Conservation (phyloP, 2,329 filamentous ascomycete genomes). For the Ophiostoma montium region DNA sequence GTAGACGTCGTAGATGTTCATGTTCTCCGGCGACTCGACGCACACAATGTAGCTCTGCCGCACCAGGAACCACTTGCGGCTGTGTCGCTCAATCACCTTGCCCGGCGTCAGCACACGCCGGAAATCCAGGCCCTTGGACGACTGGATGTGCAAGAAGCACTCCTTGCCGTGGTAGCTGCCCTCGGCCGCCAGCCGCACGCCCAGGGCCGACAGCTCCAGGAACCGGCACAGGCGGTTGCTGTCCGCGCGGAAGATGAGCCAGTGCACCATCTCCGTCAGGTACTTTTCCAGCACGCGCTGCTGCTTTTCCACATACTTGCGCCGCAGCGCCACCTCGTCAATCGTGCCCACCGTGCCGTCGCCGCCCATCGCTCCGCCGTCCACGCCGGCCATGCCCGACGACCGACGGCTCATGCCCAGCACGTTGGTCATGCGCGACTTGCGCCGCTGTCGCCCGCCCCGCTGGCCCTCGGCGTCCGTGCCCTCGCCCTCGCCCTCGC, state of each 20-base stretch:
- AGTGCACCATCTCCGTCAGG: conserved; percentile 83
- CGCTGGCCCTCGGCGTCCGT: conserved; percentile 46
- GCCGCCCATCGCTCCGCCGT: conserved; percentile 24
- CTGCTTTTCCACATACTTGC: conserved; percentile 66
- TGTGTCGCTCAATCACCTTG: conserved; percentile 68
- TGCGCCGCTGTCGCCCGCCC: conserved; percentile 25
- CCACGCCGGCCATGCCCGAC: conserved; percentile 33
- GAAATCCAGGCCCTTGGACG: conserved; percentile 59
- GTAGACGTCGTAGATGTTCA: conserved; percentile 98
- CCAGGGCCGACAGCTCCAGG: conserved; percentile 83
- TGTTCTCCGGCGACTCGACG: conserved; percentile 95
- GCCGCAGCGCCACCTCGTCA: conserved; percentile 39
- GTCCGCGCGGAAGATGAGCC: conserved; percentile 91
- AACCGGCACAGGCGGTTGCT: conserved; percentile 95
- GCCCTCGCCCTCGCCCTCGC: conserved; percentile 52
- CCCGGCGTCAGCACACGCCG: conserved; percentile 65
- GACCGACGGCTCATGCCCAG: conserved; percentile 39
- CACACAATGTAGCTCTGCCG: conserved; percentile 95
- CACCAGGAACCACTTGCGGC: conserved; percentile 96
- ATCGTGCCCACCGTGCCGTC: conserved; percentile 29
- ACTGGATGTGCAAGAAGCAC: conserved; percentile 83
- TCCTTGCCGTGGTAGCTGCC: conserved; percentile 97
- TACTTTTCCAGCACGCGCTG: conserved; percentile 79
- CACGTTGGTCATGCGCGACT: conserved; percentile 36
- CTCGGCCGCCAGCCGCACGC: conserved; percentile 84